Conservation (phyloP, 148 eudicot species). For the Selenicereus undatus region DNA sequence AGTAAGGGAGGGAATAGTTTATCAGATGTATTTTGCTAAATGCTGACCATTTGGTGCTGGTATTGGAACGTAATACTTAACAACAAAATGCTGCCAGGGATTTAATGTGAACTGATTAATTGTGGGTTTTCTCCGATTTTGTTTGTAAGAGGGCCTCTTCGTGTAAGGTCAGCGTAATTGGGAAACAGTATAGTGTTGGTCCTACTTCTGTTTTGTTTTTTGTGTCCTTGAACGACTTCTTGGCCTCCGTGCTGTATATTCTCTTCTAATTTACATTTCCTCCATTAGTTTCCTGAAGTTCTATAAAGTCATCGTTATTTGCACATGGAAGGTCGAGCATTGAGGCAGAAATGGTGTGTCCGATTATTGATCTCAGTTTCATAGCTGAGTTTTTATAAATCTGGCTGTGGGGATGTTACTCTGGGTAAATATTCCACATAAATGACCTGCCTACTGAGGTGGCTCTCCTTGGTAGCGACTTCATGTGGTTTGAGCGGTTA, state of each 20-base stretch:
- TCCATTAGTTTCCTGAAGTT: not conserved
- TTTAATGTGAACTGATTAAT: not conserved
- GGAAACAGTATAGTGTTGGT: not conserved
- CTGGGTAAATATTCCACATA: no score
- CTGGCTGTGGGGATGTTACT: not conserved
- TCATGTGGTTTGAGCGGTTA: not conserved
- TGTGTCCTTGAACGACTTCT: not conserved
- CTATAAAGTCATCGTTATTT: not conserved
- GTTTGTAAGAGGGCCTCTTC: not conserved
- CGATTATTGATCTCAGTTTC: not conserved
- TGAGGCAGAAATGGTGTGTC: not conserved
- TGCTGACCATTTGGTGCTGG: no score
- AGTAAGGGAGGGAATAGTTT: no score
- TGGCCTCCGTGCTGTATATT: not conserved
- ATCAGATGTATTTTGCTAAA: no score
- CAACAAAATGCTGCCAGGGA: not conserved
- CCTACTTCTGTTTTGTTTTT: not conserved
- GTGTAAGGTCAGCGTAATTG: not conserved
- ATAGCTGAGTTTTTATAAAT: not conserved
- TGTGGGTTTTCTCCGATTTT: not conserved
- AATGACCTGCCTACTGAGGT: not conserved
- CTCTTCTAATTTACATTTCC: not conserved
- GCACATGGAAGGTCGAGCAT: not conserved
- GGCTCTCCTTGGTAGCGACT: not conserved
- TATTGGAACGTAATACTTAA: no score